These are phyloP conservation scores for Coniella lustricola DNA, from an alignment of 2,329 filamentous ascomycete genomes.

Conservation along the genomic window DNA sequence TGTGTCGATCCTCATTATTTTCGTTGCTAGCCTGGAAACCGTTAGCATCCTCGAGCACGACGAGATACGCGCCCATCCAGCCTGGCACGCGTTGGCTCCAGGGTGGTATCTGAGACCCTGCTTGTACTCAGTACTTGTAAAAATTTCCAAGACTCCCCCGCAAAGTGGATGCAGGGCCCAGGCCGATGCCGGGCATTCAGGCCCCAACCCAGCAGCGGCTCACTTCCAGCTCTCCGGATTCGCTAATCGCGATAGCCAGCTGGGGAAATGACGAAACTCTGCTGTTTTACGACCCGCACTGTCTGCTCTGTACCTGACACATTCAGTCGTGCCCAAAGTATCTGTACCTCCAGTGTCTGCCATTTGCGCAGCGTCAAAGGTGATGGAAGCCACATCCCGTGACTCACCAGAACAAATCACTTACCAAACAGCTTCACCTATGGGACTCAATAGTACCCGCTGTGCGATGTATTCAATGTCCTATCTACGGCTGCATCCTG, in stretches of 20 bases:
- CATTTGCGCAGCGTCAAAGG: too few relatives aligned
- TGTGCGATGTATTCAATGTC: too few relatives aligned
- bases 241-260: conserved; percentile 6
- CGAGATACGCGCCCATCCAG: neutral
- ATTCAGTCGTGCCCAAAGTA: too few relatives aligned
- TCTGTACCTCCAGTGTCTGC: too few relatives aligned
- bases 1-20: neutral
- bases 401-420: too few relatives aligned
- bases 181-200: neutral
- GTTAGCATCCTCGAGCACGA: neutral
- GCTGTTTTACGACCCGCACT: neutral
- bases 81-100: neutral
- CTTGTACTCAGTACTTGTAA: neutral
- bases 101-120: too few relatives aligned
- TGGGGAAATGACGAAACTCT: conserved; percentile 9
- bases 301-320: too few relatives aligned
- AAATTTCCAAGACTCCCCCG: neutral
- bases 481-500: too few relatives aligned
- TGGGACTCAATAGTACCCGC: too few relatives aligned
- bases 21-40: neutral
- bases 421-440: too few relatives aligned
- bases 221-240: conserved; percentile 3
- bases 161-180: neutral
- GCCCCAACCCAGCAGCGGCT: neutral
- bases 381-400: too few relatives aligned